These are phyloP conservation scores for Aegle marmelos DNA, from an alignment of 345 rosid species.

Conservation along the genomic window DNA sequence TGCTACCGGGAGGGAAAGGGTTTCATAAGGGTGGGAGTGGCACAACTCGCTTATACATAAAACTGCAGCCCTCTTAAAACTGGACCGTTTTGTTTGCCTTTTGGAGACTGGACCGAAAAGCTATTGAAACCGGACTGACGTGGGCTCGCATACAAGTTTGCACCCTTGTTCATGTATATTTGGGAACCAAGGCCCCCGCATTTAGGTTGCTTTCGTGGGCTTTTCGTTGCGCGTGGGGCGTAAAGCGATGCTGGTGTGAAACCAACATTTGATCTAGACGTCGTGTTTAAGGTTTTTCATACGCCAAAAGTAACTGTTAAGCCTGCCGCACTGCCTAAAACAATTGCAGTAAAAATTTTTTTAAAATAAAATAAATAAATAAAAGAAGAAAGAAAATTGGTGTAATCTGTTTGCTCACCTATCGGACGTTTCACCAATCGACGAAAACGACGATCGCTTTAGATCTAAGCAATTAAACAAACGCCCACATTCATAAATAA, in stretches of 20 bases:
- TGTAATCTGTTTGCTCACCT: neutral
- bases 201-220: no score
- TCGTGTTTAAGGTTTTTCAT: neutral
- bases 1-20: no score
- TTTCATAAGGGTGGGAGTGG: no score
- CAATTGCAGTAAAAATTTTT: neutral
- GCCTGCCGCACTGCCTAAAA: neutral
- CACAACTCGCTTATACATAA: no score
- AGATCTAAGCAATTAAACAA: slow-evolving; percentile 24
- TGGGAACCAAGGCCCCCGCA: no score
- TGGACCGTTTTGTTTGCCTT: neutral
- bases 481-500: neutral
- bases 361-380: neutral
- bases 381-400: neutral
- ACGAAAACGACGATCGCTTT: slow-evolving; percentile 23
- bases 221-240: no score
- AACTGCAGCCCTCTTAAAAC: neutral
- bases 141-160: no score
- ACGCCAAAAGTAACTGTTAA: no score
- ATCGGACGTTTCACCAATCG: slow-evolving; percentile 15
- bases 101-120: no score
- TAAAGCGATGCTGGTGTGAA: no score
- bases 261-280: neutral
- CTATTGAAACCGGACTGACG: no score
- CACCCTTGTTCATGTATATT: no score